Evolutionary conservation across 495 filamentous ascomycete genomes (phyloP).

Genomic region (Tetracladium marchalianum): DNA sequence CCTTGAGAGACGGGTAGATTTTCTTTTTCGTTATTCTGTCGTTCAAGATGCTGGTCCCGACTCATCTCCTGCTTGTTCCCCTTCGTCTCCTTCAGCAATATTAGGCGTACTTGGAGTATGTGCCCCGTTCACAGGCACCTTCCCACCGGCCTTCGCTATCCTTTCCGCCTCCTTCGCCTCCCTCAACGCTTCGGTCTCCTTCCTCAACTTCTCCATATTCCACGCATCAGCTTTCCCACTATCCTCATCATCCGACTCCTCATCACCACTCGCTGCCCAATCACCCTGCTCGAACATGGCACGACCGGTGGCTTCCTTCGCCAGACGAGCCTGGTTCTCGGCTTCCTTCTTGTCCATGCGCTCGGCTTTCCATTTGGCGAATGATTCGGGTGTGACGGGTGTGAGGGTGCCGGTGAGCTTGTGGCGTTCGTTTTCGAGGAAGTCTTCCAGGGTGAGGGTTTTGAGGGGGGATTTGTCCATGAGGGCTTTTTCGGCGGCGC

Average conservation of each 20-base stretch:
- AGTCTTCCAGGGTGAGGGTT: slow-evolving; percentile 94
- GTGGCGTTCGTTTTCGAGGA: slow-evolving; percentile 87
- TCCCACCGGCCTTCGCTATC: slow-evolving; percentile 25
- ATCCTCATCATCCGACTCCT: slow-evolving; percentile 41
- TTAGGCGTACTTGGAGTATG: background rate
- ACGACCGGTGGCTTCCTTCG: slow-evolving; percentile 91
- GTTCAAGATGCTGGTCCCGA: background rate
- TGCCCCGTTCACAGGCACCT: slow-evolving; percentile 8
- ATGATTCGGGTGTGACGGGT: slow-evolving; percentile 83
- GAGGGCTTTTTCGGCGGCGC: slow-evolving; percentile 91
- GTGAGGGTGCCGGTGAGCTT: slow-evolving; percentile 86
- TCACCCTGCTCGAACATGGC: slow-evolving; percentile 93
- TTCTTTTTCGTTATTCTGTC: background rate
- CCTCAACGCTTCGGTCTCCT: slow-evolving; percentile 57
- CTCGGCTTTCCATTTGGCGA: slow-evolving; percentile 88
- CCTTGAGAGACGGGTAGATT: background rate
- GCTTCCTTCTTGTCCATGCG: slow-evolving; percentile 91
- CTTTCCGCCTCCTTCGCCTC: slow-evolving; percentile 54
- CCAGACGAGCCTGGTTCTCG: slow-evolving; percentile 74
- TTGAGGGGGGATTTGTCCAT: slow-evolving; percentile 93
- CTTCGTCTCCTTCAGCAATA: slow-evolving; percentile 1
- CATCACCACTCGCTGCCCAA: slow-evolving; percentile 65
- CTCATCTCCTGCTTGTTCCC: background rate
- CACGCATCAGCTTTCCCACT: slow-evolving; percentile 53
- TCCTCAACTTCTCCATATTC: slow-evolving; percentile 68